phyloP scores from a whole-genome alignment of 306 rosid species.

The Aeschynomene evenia region DNA sequence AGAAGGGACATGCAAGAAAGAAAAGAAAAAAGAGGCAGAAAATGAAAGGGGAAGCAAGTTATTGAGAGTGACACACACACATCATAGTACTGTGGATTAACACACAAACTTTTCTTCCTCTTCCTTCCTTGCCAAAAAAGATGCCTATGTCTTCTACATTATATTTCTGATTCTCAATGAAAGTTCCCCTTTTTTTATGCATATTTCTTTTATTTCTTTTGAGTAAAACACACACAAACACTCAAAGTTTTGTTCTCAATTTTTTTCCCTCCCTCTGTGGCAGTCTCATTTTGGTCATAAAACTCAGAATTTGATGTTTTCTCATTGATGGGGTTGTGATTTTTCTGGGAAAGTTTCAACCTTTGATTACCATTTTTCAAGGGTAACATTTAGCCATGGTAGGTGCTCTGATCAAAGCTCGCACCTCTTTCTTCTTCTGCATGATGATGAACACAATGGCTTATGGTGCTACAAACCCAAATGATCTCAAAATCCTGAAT shows the following conservation, averaged over 20 bases:
- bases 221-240: background rate
- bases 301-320: background rate
- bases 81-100: constrained; percentile 10
- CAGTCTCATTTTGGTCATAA: background rate
- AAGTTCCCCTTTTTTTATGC: constrained; percentile 1
- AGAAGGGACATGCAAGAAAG: background rate
- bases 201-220: constrained; percentile 1
- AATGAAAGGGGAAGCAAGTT: background rate
- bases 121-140: constrained; percentile 11
- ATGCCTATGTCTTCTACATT: constrained; percentile 12
- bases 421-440: constrained; percentile 27
- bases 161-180: background rate
- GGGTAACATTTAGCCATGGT: constrained; percentile 39
- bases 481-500: constrained; percentile 61
- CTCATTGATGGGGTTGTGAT: constrained; percentile 28
- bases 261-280: constrained; percentile 3
- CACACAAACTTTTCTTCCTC: background rate
- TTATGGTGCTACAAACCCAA: constrained; percentile 50
- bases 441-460: constrained; percentile 24
- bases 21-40: background rate
- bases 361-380: constrained; percentile 22
- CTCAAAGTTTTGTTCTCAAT: background rate
- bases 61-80: background rate
- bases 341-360: constrained; percentile 3
- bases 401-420: constrained; percentile 2